Evolutionary conservation across 2,329 filamentous ascomycete species (phyloP), one percentile per base, ranked within the genome.

Genomic region (Rhynchosporium agropyri): DNA sequence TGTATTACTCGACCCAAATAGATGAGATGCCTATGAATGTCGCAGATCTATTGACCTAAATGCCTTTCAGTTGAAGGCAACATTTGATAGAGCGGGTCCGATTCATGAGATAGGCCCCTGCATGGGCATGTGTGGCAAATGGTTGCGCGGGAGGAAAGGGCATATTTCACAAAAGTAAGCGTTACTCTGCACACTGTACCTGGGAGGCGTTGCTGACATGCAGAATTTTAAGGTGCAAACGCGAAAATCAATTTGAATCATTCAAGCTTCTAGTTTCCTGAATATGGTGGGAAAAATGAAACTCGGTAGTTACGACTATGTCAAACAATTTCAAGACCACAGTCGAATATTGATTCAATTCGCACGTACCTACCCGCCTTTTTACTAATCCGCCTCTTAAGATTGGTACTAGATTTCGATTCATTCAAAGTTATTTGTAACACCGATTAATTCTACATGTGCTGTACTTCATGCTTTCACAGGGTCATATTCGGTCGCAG

Each of bases 21-120:
- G 89, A 91, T 72, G 89, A 91, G 79, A 91, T 91, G 89, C 89
- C 89, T 42, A 91, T 91, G 89, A 91, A 91, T 71, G 86, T 84
- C 79, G 78, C 77, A 70, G 76, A 75, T 70, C 70, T 76, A 29
- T 67, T 71, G 55, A 60, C 71, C 43, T 76, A 72, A 56, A 48
- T 31, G 5, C 43, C 38, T 26, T 4, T 28, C 40, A 42, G 1
- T 36, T 29, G 9, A 40, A 28, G 26, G 51, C 33, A 15, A 4
- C 3, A 51, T 36, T 29, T 6, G 20, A 38, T 6, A 33, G 45
- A 31, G 29, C n/a, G 29, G 28, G 48, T 36, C 31, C 15, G 43
- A 49, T n/a, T 29, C 33, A 42, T 26, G 57, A 46, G 46, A 51
- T 13, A 48, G 33, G 61, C 60, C 64, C 12, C 56, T 65, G 60